Evolutionary conservation across 345 rosid species (phyloP), one percentile per base, ranked within the genome.

Genomic region (Pistacia integerrima): DNA sequence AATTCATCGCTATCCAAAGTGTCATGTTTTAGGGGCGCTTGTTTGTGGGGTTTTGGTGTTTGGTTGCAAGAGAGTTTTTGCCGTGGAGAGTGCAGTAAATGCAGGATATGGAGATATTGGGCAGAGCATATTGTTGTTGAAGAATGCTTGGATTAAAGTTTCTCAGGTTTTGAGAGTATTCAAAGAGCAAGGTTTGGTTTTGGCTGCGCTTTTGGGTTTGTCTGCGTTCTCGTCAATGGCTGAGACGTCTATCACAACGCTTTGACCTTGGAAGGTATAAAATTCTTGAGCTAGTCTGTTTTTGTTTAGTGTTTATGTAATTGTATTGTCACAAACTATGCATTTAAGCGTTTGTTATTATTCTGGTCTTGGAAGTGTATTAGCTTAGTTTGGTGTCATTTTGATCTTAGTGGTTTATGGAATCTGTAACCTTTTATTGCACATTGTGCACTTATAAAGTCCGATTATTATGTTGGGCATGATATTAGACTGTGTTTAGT

Each of bases 181-280:
- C 46, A 93, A 85, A 79, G 98, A 93, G 85, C 33, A 93, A 76
- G 98, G 97, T 69, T 82, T 90, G 49, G 68, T 93, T 49, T 81
- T 93, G 87, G 92, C 93, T 44, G 87, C 86, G 2, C 86, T 93
- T 71, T 85, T 93, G 70, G 88, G 95, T 60, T 87, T 92, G 28
- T 93, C 98, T 8, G 98, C 98, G 13, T 93, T 93, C 84, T 92
- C 92, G 77, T 93, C 98, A 61, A 93, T 93, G 98, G 98, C 98
- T 30, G 98, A 93, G 89, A 93, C 98, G 55, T 89, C 98, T 56
- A 93, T 93, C 56, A 93, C 98, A 54, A 94, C 95, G 7, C 75
- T 94, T 59, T 94, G 98, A 97, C 98, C 97, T 0, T 94, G 98
- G 98, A 93, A 93, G 98, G 98, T 90, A 82, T 73, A 60, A 69